Base-by-base conservation (phyloP, 2,329 filamentous ascomycete species). In the Dichotomopilus funicola region DNA sequence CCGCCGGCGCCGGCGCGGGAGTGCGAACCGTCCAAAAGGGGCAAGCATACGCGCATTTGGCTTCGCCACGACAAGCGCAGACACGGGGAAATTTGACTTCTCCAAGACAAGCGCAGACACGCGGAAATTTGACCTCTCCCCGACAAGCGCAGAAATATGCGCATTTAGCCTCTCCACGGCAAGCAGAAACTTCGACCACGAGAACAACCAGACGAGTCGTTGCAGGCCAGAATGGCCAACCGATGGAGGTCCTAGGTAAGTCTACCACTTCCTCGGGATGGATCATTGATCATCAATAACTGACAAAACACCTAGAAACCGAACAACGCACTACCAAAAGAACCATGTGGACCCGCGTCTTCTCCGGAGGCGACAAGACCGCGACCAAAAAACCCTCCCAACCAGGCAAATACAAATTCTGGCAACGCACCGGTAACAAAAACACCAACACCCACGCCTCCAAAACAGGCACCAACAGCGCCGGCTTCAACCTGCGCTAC, bases 401-500 rank as follows among this genome's bases (percentile, higher is more conserved):
- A 27, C 19, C 19, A 27, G 19, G 19, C 19, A 27, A 27, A 27
- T 27, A 27, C 19, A 27, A 27, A 27, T 27, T 27, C 19, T 53
- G 42, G 51, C 40, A 34, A 13, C 10, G 44, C 6, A n/a, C 53
- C 13, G 27, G 27, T 10, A 38, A 51, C 43, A 51, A 47, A 9
- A 5, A 11, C 1, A 5, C 27, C 33, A 33, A 38, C 11, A 27
- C 42, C 5, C n/a, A 35, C 12, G 9, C 46, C 13, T n/a, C 12
- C 27, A 50, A 36, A 8, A 4, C 1, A 5, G 48, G 36, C 42
- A 43, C 51, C 10, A 42, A 55, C n/a, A 33, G 19, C 46, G 3
- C 2, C 1, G 53, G 53, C 1, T n/a, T 35, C 6, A 55, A 55
- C 53, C 10, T 51, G 8, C 48, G 49, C 37, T 55, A 51, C 43